Base-by-base conservation (phyloP, 192 early-diverging fungal species). In the Chytriomyces sp. region DNA sequence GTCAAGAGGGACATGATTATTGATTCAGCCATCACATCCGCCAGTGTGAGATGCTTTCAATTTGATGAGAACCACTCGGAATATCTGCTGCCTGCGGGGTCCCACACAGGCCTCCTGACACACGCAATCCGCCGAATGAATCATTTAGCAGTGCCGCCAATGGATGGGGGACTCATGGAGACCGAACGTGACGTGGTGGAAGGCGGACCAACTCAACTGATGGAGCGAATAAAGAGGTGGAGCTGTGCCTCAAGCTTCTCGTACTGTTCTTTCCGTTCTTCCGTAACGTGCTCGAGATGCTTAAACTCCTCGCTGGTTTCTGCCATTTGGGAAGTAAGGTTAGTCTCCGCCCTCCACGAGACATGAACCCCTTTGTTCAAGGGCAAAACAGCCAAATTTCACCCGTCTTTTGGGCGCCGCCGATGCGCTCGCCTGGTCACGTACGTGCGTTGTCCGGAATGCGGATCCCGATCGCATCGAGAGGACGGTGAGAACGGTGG, bases 281-380 rank as follows among this genome's bases (percentile, higher is more conserved):
- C 89, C 22, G 93, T 94, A 41, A 93, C 90, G 14, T 82, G 68
- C 76, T 93, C 86, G 52, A 96, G 79, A 10, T 86, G 78, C 65
- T 89, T 89, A 78, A 95, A 94, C 56, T 96, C 93, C 25, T 94
- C 93, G 64, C 85, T 85, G 32, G 89, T 89, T 59, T 90, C 86
- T 85, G 72, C n/a, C n/a, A 33, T 49, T 53, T 58, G 26, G 5
- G 22, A 36, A 39, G 31, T 25, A 31, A 57, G 52, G 39, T 54
- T 36, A 44, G 5, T 39, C 17, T 60, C 25, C 28, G 31, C n/a
- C 2, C 6, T 7, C 30, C 14, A 14, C 22, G 56, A 58, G 14
- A 32, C 19, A 25, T 26, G 32, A 33, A 33, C 19, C 64, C 26
- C 25, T 54, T 32, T 12, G 26, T 57, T 38, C 68, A 3, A 40